Conservation (phyloP, 768 basidiomycete genomes). For the Collybia sordida region DNA sequence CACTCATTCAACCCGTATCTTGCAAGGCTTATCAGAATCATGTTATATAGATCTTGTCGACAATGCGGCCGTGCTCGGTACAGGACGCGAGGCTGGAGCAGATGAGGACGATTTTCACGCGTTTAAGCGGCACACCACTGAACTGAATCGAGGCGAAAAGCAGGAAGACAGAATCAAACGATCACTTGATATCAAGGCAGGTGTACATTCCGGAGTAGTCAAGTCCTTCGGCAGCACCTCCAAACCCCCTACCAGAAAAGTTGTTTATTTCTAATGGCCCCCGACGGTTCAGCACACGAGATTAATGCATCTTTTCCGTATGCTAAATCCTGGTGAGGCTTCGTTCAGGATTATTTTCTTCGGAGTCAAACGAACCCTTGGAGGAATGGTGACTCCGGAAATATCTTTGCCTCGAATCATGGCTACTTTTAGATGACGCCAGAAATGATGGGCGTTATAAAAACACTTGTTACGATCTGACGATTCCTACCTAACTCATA, state of each 20-base stretch:
- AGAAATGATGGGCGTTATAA: too few species aligned
- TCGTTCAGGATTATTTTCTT: too few species aligned
- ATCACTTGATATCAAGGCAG: constrained; percentile 40
- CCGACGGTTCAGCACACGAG: too few species aligned
- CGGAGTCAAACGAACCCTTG: too few species aligned
- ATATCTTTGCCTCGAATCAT: too few species aligned
- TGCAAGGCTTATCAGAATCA: too few species aligned
- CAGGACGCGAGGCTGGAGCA: constrained; percentile 64
- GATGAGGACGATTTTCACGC: constrained; percentile 96
- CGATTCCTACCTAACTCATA: too few species aligned
- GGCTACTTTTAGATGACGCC: too few species aligned
- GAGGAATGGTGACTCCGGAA: too few species aligned
- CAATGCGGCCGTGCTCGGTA: constrained; percentile 36
- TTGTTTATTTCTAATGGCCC: constrained; percentile 45
- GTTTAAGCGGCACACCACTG: constrained; percentile 62
- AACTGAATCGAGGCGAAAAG: constrained; percentile 63
- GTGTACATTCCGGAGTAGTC: constrained; percentile 38
- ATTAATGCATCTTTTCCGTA: too few species aligned
- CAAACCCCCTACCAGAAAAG: constrained; percentile 37
- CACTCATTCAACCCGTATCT: neutral
- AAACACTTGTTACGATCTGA: too few species aligned
- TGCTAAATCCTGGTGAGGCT: too few species aligned
- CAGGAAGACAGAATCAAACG: constrained; percentile 41
- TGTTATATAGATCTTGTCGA: constrained; percentile 34
- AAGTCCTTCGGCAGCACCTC: constrained; percentile 30